Base-by-base conservation (phyloP, 495 filamentous ascomycete species). In the Jackrogersella minutella region DNA sequence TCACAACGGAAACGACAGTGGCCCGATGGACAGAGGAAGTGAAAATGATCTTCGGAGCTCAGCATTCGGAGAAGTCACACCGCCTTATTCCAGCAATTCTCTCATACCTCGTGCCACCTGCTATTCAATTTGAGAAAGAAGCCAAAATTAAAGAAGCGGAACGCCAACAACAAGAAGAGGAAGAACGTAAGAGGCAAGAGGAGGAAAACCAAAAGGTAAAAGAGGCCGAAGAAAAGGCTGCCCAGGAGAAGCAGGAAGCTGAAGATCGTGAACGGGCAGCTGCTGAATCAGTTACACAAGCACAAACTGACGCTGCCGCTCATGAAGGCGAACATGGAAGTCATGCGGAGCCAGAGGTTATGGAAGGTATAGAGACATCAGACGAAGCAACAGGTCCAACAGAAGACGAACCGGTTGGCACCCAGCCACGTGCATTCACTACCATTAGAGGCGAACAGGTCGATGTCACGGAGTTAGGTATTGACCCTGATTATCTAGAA, bases 381-480 rank as follows among this genome's bases (percentile, higher is more conserved):
- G 80, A 82, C 24, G 67, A 73, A 28, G 69, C 70, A 13, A 76
- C 77, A 56, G 66, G 63, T 13, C 71, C 76, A 30, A 61, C 69
- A 8, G 71, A 78, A 36, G 72, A 74, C 8, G 71, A 77, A 33
- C 34, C 62, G n/a, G 51, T 52, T 7, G 47, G 66, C 10, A 56
- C 66, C 11, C 81, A 79, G 21, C 73, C 81, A 36, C 91, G 91
- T 11, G 83, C 94, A 46, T 85, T 84, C 47, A 93, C 90, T 5
- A 93, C 85, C 0, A 91, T 99, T 53, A 86, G 93, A 66, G 93
- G 93, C 24, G 88, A 88, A 44, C 85, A 91, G 53, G 81, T 96
- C 44, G 94, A 99, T 73, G 94, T 99, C 55, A 98, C 95, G 3
- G 90, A 87, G 22, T 84, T 99, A 66, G 93, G 93, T 59, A 97